Conservation (phyloP, 2,329 filamentous ascomycete species). For the Hypoxylon rubiginosum region DNA sequence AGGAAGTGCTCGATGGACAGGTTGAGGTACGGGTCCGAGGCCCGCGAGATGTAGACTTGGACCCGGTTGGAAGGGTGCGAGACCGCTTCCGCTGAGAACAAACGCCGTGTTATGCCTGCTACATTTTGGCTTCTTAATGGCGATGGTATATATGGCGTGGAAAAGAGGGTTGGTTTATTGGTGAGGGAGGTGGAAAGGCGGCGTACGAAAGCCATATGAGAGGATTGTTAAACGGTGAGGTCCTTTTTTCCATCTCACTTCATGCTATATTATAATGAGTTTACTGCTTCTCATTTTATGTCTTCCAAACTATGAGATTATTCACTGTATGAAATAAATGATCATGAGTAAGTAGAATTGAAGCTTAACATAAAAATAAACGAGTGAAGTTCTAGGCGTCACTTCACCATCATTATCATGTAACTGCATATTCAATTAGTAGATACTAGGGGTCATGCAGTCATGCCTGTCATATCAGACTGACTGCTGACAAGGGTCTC, state of each 20-base stretch:
- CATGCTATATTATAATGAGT: constrained; percentile 1
- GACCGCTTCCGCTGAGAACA: constrained; percentile 56
- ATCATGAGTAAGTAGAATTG: neutral
- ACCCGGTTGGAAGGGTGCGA: constrained; percentile 61
- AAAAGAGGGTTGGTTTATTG: neutral
- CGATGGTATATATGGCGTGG: neutral
- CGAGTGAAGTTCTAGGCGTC: too few species aligned
- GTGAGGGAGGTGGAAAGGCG: constrained; percentile 26
- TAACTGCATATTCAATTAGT: neutral
- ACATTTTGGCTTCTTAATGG: neutral
- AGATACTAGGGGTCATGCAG: too few species aligned
- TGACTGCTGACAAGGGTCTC: neutral
- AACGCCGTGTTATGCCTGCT: constrained; percentile 20
- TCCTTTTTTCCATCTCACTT: constrained; percentile 7
- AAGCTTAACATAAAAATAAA: too few species aligned
- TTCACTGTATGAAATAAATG: neutral
- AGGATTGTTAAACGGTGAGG: constrained; percentile 7
- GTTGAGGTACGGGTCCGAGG: constrained; percentile 84
- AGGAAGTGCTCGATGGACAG: constrained; percentile 95
- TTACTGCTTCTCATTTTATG: neutral
- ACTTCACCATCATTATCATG: too few species aligned
- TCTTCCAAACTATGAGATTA: neutral
- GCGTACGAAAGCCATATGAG: constrained; percentile 31
- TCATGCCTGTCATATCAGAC: too few species aligned
- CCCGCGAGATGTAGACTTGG: constrained; percentile 80